Conservation (phyloP, 2,329 filamentous ascomycete species). For the Sarocladium brachiariae region DNA sequence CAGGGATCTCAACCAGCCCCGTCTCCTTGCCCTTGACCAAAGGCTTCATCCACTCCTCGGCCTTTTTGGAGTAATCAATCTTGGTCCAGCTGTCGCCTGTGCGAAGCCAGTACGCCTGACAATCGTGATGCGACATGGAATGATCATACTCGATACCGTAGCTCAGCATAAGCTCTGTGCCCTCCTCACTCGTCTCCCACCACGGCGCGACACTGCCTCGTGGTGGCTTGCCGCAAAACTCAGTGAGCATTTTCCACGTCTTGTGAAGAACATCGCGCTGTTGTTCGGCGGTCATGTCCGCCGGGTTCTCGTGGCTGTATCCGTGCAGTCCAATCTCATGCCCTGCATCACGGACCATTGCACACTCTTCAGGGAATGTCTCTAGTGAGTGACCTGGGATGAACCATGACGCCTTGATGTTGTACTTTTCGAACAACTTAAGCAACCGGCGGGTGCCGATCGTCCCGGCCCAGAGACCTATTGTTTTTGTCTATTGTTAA, state of each 20-base stretch:
- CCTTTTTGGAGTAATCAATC: slow-evolving; percentile 49
- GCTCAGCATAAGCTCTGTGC: slow-evolving; percentile 54
- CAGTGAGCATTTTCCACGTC: slow-evolving; percentile 62
- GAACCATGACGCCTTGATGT: slow-evolving; percentile 43
- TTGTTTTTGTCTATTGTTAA: slow-evolving; percentile 34
- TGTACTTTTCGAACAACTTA: slow-evolving; percentile 35
- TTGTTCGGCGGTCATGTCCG: slow-evolving; percentile 65
- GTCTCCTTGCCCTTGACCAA: slow-evolving; percentile 52
- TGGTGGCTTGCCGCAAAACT: slow-evolving; percentile 63
- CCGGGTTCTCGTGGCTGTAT: slow-evolving; percentile 52
- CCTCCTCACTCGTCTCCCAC: slow-evolving; percentile 67
- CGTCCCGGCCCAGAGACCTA: slow-evolving; percentile 42
- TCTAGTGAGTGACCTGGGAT: slow-evolving; percentile 44
- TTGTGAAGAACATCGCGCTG: slow-evolving; percentile 69
- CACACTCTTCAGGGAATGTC: slow-evolving; percentile 36
- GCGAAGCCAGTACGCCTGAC: slow-evolving; percentile 56
- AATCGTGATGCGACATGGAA: slow-evolving; percentile 58
- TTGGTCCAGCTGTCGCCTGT: slow-evolving; percentile 61
- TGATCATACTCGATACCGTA: slow-evolving; percentile 68
- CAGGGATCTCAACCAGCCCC: slow-evolving; percentile 60
- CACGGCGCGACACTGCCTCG: slow-evolving; percentile 66
- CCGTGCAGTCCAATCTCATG: slow-evolving; percentile 41
- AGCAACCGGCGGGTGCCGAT: slow-evolving; percentile 44
- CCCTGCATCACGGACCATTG: slow-evolving; percentile 33
- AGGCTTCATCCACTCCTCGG: slow-evolving; percentile 36